Conservation (phyloP, 1,139 yeast genomes). For the Geotrichum aggregatum region DNA sequence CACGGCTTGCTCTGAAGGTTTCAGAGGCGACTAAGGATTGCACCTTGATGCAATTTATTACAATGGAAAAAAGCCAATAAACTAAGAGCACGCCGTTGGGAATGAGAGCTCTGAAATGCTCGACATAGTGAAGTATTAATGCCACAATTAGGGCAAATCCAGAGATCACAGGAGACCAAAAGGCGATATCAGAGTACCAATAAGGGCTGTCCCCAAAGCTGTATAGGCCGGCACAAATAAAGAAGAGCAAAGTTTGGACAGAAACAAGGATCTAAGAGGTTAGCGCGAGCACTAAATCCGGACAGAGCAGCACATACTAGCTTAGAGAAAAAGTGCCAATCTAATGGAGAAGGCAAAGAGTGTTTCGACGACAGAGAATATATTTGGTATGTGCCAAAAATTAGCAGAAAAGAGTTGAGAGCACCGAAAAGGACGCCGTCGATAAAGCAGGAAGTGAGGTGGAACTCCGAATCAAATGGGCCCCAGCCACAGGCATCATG, state of each 20-base stretch:
- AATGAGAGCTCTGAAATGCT: constrained; percentile 59
- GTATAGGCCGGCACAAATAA: constrained; percentile 32
- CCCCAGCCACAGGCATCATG: constrained; percentile 67
- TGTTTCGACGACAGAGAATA: constrained; percentile 30
- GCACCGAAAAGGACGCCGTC: constrained; percentile 61
- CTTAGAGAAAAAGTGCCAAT: constrained; percentile 42
- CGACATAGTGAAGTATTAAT: constrained; percentile 61
- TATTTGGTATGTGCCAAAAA: constrained; percentile 51
- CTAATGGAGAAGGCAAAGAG: constrained; percentile 36
- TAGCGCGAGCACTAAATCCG: constrained; percentile 32
- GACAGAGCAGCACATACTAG: constrained; percentile 38
- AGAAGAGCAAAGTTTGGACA: constrained; percentile 43
- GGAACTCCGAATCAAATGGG: constrained; percentile 55
- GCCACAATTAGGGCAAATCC: constrained; percentile 49
- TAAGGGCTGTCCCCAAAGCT: constrained; percentile 23
- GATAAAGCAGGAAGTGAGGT: constrained; percentile 76
- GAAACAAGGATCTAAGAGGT: constrained; percentile 35
- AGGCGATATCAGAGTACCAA: constrained; percentile 41
- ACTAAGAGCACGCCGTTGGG: constrained; percentile 68
- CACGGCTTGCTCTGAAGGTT: constrained; percentile 45
- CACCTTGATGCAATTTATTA: constrained; percentile 38
- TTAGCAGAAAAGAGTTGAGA: constrained; percentile 51
- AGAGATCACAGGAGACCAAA: constrained; percentile 44
- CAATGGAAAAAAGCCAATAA: constrained; percentile 64
- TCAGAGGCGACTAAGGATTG: constrained; percentile 39